Percentiles rank a stretch among this genome's conserved stretches.
These are phyloP conservation scores for Salvia hispanica DNA, from an alignment of 257 asterid species.

Conservation along the genomic window DNA sequence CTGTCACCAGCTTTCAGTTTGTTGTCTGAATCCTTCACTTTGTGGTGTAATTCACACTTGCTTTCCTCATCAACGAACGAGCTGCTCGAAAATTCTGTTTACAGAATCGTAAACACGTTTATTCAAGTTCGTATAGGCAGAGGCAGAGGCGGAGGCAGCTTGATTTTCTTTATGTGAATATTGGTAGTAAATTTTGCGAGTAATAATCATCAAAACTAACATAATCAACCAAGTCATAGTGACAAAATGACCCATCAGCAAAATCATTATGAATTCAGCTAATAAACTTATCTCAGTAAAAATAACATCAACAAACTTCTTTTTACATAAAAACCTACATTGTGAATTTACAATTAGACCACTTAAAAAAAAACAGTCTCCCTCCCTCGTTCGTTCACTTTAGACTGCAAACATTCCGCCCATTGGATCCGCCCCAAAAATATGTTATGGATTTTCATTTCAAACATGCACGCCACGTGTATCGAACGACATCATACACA, in stretches of 20 bases:
- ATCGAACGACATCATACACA: no score
- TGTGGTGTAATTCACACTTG: constrained; percentile 56
- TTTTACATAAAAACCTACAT: no score
- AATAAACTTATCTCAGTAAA: background rate
- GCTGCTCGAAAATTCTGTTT: constrained; percentile 36
- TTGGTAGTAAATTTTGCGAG: no score
- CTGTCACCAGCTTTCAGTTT: constrained; percentile 58
- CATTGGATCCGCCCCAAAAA: no score
- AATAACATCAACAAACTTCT: background rate
- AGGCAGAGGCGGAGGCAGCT: constrained; percentile 1
- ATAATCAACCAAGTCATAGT: background rate
- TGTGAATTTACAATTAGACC: no score
- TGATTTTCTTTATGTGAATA: no score
- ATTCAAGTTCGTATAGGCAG: background rate
- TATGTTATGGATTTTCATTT: no score
- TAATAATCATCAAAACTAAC: background rate
- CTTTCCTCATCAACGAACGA: constrained; percentile 26
- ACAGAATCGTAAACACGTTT: constrained; percentile 23
- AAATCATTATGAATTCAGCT: background rate
- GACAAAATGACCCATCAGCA: background rate
- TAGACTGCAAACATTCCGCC: no score
- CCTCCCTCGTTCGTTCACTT: no score
- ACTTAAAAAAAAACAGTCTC: no score
- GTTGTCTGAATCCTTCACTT: constrained; percentile 70
- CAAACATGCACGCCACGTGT: no score